phyloP scores from a whole-genome alignment of 768 basidiomycete species.

The Exidia glandulosa region DNA sequence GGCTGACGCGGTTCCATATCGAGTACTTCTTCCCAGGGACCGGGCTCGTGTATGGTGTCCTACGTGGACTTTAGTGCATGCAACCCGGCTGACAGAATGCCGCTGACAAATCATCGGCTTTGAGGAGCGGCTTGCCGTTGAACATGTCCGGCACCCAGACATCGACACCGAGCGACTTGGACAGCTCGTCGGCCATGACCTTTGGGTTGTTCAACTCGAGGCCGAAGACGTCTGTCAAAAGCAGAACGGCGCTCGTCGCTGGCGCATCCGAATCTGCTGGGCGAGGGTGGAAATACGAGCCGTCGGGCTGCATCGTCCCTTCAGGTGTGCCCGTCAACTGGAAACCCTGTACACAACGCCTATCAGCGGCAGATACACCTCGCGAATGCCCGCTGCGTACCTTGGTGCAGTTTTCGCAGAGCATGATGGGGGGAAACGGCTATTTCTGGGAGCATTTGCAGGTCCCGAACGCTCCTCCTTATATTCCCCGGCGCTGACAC shows the following conservation, averaged over 20 bases:
- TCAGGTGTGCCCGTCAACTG: conserved; percentile 24
- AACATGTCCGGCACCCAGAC: conserved; percentile 61
- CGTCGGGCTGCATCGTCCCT: conserved; percentile 28
- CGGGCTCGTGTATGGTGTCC: conserved; percentile 13
- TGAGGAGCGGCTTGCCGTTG: conserved; percentile 25
- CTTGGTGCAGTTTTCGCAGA: background rate
- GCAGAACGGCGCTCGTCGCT: conserved; percentile 31
- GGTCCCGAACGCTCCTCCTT: no score
- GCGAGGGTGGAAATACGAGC: conserved; percentile 31
- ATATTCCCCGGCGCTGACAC: no score
- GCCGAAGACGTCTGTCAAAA: conserved; percentile 49
- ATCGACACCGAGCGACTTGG: conserved; percentile 40
- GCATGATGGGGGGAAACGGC: no score
- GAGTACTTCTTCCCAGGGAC: conserved; percentile 1
- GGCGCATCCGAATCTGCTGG: conserved; percentile 8
- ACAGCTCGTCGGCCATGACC: conserved; percentile 44
- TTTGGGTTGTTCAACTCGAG: conserved; percentile 40
- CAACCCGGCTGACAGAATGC: no score
- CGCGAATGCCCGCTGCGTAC: background rate
- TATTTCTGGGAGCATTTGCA: no score
- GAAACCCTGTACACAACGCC: background rate
- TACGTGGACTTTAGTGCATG: conserved; percentile 14
- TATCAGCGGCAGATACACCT: background rate
- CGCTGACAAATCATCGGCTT: background rate
- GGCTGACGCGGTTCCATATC: conserved; percentile 9